Base-by-base conservation (phyloP, 208 protist species). In the Leptomonas pyrrhocoris region DNA sequence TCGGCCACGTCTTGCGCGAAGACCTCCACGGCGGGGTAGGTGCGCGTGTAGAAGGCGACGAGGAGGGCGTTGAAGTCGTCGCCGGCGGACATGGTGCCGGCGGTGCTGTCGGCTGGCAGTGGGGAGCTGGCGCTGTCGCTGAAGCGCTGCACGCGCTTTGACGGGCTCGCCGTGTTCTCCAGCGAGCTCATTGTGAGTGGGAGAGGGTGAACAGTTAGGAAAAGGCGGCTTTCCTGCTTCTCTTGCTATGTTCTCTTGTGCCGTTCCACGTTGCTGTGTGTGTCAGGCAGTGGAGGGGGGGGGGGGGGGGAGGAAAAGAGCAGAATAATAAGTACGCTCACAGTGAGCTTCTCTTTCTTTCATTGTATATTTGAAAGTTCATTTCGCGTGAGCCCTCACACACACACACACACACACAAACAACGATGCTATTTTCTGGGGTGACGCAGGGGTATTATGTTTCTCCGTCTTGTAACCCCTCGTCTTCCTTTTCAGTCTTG, bases 21-120 rank as follows among this genome's bases (percentile, higher is more conserved):
- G 58, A 84, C 86, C 5, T 83, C 78, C 2, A 69, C 74, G 49
- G 78, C 67, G n/a, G 89, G 89, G 64, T 90, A 91, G 38, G 62
- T 40, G 21, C 77, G 73, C 2, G 72, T 72, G 68, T 94, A 94
- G 50, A 94, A 86, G n/a, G 81, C 68, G n/a, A 77, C 74, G 58
- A 89, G 80, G 27, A 89, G 51, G 43, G 70, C 74, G 64, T 82
- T 85, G 31, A 84, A 53, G 38, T 74, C 77, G 13, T 60, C 62
- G 7, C 28, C 76, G 6, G 53, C 54, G 13, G 63, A 46, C 23
- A 50, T 31, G 19, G 51, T 58, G n/a, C 45, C 38, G 51, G 25
- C 42, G 40, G 21, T 21, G 46, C 27, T 43, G 31, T 54, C 48
- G 0, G 30, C 50, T 7, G 30, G 27, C 28, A 27, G 51, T 3